Evolutionary conservation across 164 flowering plant species (phyloP).

Genomic region (Berberis vulgaris): DNA sequence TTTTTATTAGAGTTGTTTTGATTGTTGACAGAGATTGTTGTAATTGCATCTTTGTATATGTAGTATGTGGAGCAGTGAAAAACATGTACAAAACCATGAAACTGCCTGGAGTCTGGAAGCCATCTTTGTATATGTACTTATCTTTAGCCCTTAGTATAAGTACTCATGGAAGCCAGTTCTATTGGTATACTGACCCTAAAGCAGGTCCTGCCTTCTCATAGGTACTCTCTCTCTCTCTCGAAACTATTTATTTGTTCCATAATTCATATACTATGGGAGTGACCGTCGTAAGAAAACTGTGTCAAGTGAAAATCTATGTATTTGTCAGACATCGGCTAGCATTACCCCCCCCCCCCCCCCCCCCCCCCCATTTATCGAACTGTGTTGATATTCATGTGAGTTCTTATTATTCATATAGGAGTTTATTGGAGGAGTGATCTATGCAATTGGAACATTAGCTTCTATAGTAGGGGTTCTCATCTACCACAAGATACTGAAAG

Average conservation of each 20-base stretch:
- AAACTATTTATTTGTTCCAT: background rate
- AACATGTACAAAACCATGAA: slow-evolving; percentile 49
- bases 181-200: slow-evolving; percentile 70
- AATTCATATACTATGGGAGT: background rate
- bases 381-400: background rate
- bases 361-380: background rate
- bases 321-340: no score
- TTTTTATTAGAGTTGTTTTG: no score
- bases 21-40: no score
- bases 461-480: slow-evolving; percentile 55
- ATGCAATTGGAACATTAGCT: slow-evolving; percentile 64
- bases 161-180: slow-evolving; percentile 69
- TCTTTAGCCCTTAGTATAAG: slow-evolving; percentile 58
- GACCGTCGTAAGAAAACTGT: no score
- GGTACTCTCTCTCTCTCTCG: slow-evolving; percentile 21
- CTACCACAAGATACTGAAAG: slow-evolving; percentile 53
- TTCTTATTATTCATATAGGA: slow-evolving; percentile 28
- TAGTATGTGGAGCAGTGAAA: slow-evolving; percentile 27
- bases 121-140: slow-evolving; percentile 59
- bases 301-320: no score
- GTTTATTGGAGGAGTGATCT: slow-evolving; percentile 47
- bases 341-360: no score
- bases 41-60: no score
- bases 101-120: slow-evolving; percentile 68
- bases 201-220: slow-evolving; percentile 74